Evolutionary conservation across 208 protist genomes (phyloP).

Genomic region (Trypanosoma avium): DNA sequence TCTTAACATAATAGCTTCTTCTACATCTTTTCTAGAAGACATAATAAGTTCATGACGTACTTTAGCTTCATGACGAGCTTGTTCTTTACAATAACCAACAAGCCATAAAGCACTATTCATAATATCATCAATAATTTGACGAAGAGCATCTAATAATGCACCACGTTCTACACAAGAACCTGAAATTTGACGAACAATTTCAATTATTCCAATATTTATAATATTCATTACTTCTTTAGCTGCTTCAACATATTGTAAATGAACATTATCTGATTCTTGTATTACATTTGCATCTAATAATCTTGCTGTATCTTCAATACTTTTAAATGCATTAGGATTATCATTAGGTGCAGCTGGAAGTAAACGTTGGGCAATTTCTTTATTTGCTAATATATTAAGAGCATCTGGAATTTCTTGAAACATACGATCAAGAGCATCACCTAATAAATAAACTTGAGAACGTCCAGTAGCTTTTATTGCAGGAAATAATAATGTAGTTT

Average conservation of each 20-base stretch:
- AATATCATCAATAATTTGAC: conserved; percentile 71
- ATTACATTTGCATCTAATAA: conserved; percentile 36
- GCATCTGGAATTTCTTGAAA: conserved; percentile 44
- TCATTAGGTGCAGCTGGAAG: conserved; percentile 27
- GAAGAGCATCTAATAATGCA: conserved; percentile 75
- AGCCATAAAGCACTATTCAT: conserved; percentile 53
- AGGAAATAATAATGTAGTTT: conserved; percentile 52
- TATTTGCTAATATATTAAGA: conserved; percentile 58
- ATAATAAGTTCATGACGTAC: conserved; percentile 22
- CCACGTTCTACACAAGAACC: conserved; percentile 74
- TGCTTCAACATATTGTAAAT: conserved; percentile 62
- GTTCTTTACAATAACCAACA: conserved; percentile 62
- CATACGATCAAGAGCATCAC: conserved; percentile 81
- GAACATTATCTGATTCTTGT: conserved; percentile 39
- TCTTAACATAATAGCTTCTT: conserved; percentile 24
- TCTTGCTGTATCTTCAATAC: neutral
- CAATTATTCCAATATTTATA: conserved; percentile 71
- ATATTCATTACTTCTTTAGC: conserved; percentile 55
- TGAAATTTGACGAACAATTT: conserved; percentile 73
- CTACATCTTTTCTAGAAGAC: conserved; percentile 22
- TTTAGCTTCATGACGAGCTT: conserved; percentile 43
- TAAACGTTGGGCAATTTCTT: conserved; percentile 54
- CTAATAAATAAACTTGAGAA: conserved; percentile 84
- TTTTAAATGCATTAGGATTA: neutral
- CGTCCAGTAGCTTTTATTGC: conserved; percentile 56